Evolutionary conservation across 352 stramenopile genomes (phyloP), one percentile per base, ranked within the genome.

Genomic region (Nothophytophthora sp.): DNA sequence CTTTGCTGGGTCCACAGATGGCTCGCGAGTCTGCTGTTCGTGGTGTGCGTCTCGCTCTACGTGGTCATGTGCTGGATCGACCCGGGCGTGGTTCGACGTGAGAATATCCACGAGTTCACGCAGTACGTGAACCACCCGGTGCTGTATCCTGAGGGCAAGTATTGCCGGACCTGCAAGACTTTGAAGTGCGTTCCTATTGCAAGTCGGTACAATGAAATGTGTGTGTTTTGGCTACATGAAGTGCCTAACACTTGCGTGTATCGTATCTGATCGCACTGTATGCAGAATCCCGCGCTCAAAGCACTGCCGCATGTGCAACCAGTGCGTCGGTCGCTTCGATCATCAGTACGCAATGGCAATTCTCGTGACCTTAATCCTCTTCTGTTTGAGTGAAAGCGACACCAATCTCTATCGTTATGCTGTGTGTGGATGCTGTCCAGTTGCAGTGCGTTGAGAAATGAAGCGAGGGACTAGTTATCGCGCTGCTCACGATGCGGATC

Each of bases 321-420:
- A 86, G 24, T 97, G 89, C 45, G 78, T 96, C 34, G 79, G 71
- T n/a, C 77, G 86, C 62, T 97, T 97, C 39, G 89, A 97, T 34
- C 89, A 96, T 59, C 86, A 96, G 84, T 96, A 78, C 51, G 83
- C 73, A n/a, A n/a, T 16, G 18, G 23, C 34, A 16, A 36, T 13
- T 29, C 23, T 10, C 10, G n/a, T 25, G 7, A 5, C 35, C 15
- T 28, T 16, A 41, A 8, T 13, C 27, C 5, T 32, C 15, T 27
- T 5, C 11, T 49, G 11, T 13, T 30, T 43, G 25, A 16, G 11
- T 20, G 22, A 22, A 24, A 16, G 5, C 30, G 22, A 13, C 5
- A 9, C 1, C 44, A 41, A 28, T 13, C 18, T 19, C 53, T 38
- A 57, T 30, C 18, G 34, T 27, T 37, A 1, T 42, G 48, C 23